A percentile compares a stretch with the other conserved stretches of the same genome.
Conservation (phyloP, 2,329 filamentous ascomycete genomes). For the Coleophoma eucalyptorum region DNA sequence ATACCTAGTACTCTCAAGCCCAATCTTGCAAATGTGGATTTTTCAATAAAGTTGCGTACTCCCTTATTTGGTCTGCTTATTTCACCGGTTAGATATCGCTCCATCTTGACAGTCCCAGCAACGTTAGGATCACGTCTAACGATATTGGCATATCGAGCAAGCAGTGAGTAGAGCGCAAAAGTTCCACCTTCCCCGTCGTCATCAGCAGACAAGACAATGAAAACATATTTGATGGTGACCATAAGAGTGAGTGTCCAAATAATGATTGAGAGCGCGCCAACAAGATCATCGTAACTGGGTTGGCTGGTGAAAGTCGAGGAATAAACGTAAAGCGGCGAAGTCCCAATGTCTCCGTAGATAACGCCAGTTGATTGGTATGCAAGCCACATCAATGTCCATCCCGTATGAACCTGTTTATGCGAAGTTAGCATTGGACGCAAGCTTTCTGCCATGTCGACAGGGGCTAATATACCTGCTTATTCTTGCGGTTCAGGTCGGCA, state of each 20-base stretch:
- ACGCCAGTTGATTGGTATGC: slow-evolving; percentile 63
- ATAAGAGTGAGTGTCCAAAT: slow-evolving; percentile 68
- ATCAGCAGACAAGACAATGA: slow-evolving; percentile 63
- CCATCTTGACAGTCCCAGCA: slow-evolving; percentile 51
- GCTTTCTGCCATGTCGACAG: too few relatives aligned
- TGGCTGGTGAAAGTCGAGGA: slow-evolving; percentile 60
- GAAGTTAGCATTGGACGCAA: too few relatives aligned
- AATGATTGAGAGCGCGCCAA: slow-evolving; percentile 64
- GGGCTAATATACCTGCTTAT: slow-evolving; percentile 20
- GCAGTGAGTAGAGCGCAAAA: slow-evolving; percentile 62
- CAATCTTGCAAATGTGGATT: slow-evolving; percentile 44
- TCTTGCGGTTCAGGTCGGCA: slow-evolving; percentile 23
- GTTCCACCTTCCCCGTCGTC: slow-evolving; percentile 70
- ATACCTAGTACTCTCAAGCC: slow-evolving; percentile 60
- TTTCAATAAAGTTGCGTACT: slow-evolving; percentile 55
- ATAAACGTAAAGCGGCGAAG: slow-evolving; percentile 62
- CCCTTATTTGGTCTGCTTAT: slow-evolving; percentile 45
- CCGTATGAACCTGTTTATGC: slow-evolving; percentile 14
- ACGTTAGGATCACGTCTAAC: slow-evolving; percentile 54
- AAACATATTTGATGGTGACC: slow-evolving; percentile 65
- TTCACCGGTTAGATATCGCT: slow-evolving; percentile 54
- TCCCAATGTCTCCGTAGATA: slow-evolving; percentile 68
- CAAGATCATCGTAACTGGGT: slow-evolving; percentile 53
- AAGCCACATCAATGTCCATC: slow-evolving; percentile 36
- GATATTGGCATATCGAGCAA: slow-evolving; percentile 60